Percentiles rank a stretch among this genome's conserved stretches.
Conservation (phyloP, 2,329 filamentous ascomycete genomes). For the Botrytis squamosa region DNA sequence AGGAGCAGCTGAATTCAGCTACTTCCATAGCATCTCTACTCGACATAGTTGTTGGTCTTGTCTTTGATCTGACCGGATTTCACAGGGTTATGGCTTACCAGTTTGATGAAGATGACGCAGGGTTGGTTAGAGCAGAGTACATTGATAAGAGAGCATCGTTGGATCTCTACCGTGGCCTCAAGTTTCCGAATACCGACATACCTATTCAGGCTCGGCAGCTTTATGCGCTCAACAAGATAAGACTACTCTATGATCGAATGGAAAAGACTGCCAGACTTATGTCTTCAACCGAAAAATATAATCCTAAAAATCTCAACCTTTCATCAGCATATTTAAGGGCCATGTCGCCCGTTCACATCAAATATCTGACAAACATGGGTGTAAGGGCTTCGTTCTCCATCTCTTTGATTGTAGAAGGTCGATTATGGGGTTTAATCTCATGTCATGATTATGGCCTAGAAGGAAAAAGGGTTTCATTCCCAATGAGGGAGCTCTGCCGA, state of each 20-base stretch:
- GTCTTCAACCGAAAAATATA: constrained; percentile 70
- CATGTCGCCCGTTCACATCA: constrained; percentile 87
- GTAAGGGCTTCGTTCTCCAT: constrained; percentile 92
- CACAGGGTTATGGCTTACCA: constrained; percentile 93
- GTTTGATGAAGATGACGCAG: constrained; percentile 80
- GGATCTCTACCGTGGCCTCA: constrained; percentile 82
- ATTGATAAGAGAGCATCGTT: constrained; percentile 79
- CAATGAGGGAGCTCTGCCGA: constrained; percentile 78
- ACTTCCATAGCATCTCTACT: constrained; percentile 69
- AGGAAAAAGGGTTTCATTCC: constrained; percentile 49
- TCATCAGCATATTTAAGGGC: constrained; percentile 71
- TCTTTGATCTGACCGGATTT: constrained; percentile 87
- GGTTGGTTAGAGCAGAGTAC: constrained; percentile 81
- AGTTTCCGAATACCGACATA: constrained; percentile 90
- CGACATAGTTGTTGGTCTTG: constrained; percentile 78
- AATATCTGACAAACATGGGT: constrained; percentile 85
- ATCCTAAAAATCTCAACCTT: constrained; percentile 74
- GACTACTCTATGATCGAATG: constrained; percentile 81
- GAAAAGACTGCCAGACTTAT: constrained; percentile 77
- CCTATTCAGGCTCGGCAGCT: constrained; percentile 78
- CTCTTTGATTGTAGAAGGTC: constrained; percentile 80
- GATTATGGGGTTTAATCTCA: constrained; percentile 84
- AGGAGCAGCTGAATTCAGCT: constrained; percentile 78
- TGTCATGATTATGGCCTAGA: constrained; percentile 76
- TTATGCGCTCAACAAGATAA: constrained; percentile 86